Conservation (phyloP, 495 filamentous ascomycete genomes). For the Clavariopsis aquatica region DNA sequence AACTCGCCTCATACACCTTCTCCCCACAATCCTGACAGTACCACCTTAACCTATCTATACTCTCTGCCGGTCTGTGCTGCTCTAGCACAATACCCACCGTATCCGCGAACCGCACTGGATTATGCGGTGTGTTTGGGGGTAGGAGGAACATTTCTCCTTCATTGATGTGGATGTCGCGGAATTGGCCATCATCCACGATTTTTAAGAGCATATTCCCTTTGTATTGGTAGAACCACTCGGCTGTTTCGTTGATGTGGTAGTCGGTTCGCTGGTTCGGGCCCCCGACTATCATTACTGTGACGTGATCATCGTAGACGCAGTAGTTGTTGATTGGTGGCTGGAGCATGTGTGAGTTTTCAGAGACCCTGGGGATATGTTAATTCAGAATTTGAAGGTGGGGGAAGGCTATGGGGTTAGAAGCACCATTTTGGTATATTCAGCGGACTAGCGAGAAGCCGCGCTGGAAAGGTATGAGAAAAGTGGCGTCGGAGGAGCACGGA, state of each 20-base stretch:
- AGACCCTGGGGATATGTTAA: slow-evolving; percentile 64
- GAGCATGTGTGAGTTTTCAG: slow-evolving; percentile 87
- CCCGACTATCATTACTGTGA: slow-evolving; percentile 91
- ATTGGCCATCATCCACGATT: slow-evolving; percentile 68
- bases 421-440: slow-evolving; percentile 89
- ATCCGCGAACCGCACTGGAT: slow-evolving; percentile 66
- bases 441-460: slow-evolving; percentile 50
- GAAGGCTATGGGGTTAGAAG: background rate
- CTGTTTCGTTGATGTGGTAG: slow-evolving; percentile 96
- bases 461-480: slow-evolving; percentile 19
- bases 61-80: slow-evolving; percentile 69
- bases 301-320: slow-evolving; percentile 81
- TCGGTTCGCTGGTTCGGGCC: slow-evolving; percentile 95
- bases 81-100: slow-evolving; percentile 87
- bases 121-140: slow-evolving; percentile 85
- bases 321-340: slow-evolving; percentile 97
- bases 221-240: slow-evolving; percentile 98
- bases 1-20: slow-evolving; percentile 81
- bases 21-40: slow-evolving; percentile 74
- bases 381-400: slow-evolving; percentile 18
- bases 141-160: slow-evolving; percentile 96
- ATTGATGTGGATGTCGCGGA: slow-evolving; percentile 82
- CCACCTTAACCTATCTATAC: slow-evolving; percentile 83
- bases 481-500: slow-evolving; percentile 3
- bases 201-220: slow-evolving; percentile 90